Conservation (phyloP, 495 filamentous ascomycete species). For the Aspergillus kassunensis region DNA sequence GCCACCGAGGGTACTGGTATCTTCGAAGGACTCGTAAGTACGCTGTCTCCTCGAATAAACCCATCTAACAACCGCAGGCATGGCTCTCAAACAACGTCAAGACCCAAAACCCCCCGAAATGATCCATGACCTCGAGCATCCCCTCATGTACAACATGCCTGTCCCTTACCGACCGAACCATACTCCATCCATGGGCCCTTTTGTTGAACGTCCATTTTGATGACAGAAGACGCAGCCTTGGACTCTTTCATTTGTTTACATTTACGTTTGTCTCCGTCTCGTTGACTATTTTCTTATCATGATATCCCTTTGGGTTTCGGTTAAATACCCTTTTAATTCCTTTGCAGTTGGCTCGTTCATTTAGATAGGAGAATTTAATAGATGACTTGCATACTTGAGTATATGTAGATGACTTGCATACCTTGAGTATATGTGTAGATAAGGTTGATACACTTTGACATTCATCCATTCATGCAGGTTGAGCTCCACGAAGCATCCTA, state of each 20-base stretch:
- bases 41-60: not conserved
- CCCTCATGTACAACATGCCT: too few species aligned
- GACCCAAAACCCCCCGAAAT: constrained; percentile 52
- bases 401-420: too few species aligned
- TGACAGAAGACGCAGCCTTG: constrained; percentile 48
- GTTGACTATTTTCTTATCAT: constrained; percentile 23
- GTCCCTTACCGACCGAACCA: too few species aligned
- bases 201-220: constrained; percentile 44
- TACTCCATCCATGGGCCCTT: too few species aligned
- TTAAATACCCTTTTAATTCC: constrained; percentile 27
- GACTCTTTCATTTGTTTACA: constrained; percentile 23
- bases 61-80: constrained; percentile 43
- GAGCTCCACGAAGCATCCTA: not conserved
- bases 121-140: constrained; percentile 18
- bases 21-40: constrained; percentile 81
- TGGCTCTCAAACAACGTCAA: constrained; percentile 97
- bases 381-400: too few species aligned
- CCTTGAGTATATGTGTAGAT: too few species aligned
- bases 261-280: constrained; percentile 17
- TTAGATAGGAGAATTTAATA: too few species aligned
- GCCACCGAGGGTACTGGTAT: constrained; percentile 92
- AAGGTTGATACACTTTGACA: too few species aligned
- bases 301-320: constrained; percentile 32
- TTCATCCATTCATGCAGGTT: not conserved
- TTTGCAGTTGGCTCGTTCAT: constrained; percentile 5